Base-by-base conservation (phyloP, 83 land plant genomes). In the Larix sibirica region DNA sequence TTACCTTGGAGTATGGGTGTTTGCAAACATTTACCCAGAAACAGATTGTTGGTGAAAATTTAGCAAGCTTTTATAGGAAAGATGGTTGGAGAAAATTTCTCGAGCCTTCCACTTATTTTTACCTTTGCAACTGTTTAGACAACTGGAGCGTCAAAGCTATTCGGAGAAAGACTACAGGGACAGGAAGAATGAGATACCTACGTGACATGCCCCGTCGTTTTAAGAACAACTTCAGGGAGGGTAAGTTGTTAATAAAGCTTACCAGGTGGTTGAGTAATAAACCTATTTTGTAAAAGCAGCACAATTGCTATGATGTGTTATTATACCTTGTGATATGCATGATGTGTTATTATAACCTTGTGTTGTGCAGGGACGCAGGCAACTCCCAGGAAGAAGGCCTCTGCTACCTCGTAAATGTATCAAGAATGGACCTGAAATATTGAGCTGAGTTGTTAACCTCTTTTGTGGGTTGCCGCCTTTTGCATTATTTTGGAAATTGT, bases 101-200 rank as follows among this genome's bases (percentile, higher is more conserved):
- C 3, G 36, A 33, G 36, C 36, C 36, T 33, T 33, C 36, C 36
- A 33, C 36, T 33, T 33, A 33, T 33, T 33, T 33, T 33, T 33
- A 33, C 36, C 36, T 33, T 33, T 2, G 36, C 36, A 33, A 33
- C 36, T 33, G 36, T 33, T 33, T 33, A 88, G 89, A 88, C 76
- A 88, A 88, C 86, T 88, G 90, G 89, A 88, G 90, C 58, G 90
- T 83, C 80, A 88, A 88, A 79, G 91, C 91, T 6, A 89, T 89
- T 62, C 59, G 91, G 71, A 84, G 90, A 26, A 89, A 89, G 84
- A 89, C 91, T 0, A 89, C 90, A 42, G 91, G 91, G 58, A 89
- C 91, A 28, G 90, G 90, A 42, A 82, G 91, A 23, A 89, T 89
- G 91, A 69, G 91, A 40, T 83, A 89, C 70, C 87, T 89, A n/a